These are phyloP conservation scores for Leccinum subgranulosum DNA, from an alignment of 768 basidiomycete genomes.

Conservation along the genomic window DNA sequence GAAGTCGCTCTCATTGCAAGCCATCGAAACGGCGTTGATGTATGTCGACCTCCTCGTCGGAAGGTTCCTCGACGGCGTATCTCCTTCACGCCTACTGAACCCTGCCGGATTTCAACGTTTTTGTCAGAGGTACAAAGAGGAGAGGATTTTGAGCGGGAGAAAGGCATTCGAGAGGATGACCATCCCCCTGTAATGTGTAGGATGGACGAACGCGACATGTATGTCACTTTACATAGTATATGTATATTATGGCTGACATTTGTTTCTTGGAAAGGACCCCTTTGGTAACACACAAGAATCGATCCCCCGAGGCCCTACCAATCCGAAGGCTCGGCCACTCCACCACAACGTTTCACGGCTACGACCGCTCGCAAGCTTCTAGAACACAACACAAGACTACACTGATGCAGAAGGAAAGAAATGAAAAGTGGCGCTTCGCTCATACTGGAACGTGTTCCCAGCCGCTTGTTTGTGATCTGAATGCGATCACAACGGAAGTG, in stretches of 20 bases:
- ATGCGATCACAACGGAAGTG: no score
- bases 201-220: not conserved
- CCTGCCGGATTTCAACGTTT: conserved; percentile 25
- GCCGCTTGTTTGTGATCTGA: no score
- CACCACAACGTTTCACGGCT: not conserved
- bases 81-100: conserved; percentile 12
- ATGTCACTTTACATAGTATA: not conserved
- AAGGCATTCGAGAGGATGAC: conserved; percentile 13
- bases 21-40: conserved; percentile 30
- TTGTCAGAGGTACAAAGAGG: conserved; percentile 22
- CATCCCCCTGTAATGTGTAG: conserved; percentile 17
- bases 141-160: conserved; percentile 9
- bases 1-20: conserved; percentile 23
- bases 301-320: not conserved
- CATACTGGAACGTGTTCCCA: not conserved
- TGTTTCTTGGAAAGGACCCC: not conserved
- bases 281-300: not conserved
- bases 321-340: no score
- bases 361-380: not conserved
- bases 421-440: no score
- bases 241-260: not conserved
- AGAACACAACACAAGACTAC: not conserved
- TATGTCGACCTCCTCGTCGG: conserved; percentile 32
- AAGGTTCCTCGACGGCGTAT: conserved; percentile 24
- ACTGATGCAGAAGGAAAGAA: not conserved